These are phyloP conservation scores for Adansonia digitata DNA, from an alignment of 345 rosid genomes.

Conservation along the genomic window DNA sequence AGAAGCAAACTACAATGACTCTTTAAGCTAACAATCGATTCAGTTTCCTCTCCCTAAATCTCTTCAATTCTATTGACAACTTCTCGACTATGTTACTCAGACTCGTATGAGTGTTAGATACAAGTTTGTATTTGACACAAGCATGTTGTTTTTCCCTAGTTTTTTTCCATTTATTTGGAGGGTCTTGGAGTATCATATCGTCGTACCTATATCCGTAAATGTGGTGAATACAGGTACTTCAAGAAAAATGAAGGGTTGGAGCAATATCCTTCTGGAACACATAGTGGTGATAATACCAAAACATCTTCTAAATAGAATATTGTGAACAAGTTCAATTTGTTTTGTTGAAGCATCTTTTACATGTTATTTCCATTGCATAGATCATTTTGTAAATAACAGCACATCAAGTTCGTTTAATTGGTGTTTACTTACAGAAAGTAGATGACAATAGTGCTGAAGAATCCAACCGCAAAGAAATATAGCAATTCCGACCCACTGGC, in stretches of 20 bases:
- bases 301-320: not conserved
- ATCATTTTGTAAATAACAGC: not conserved
- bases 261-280: too few relatives aligned
- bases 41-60: not conserved
- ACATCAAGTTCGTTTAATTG: not conserved
- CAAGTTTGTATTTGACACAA: too few relatives aligned
- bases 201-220: too few relatives aligned
- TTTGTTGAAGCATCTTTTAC: not conserved
- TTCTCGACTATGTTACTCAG: too few relatives aligned
- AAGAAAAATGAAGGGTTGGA: too few relatives aligned
- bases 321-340: not conserved
- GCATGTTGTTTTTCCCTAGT: too few relatives aligned
- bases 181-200: too few relatives aligned
- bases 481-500: slow-evolving; percentile 53
- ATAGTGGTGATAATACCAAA: not conserved
- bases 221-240: too few relatives aligned
- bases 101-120: too few relatives aligned
- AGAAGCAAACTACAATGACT: not conserved
- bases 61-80: too few relatives aligned
- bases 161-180: too few relatives aligned
- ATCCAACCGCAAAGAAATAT: slow-evolving; percentile 72
- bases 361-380: not conserved
- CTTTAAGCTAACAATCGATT: not conserved
- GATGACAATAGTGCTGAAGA: slow-evolving; percentile 63
- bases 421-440: too few relatives aligned